Evolutionary conservation across 1,139 yeast species (phyloP).

Genomic region (Pneumocystis murina): DNA sequence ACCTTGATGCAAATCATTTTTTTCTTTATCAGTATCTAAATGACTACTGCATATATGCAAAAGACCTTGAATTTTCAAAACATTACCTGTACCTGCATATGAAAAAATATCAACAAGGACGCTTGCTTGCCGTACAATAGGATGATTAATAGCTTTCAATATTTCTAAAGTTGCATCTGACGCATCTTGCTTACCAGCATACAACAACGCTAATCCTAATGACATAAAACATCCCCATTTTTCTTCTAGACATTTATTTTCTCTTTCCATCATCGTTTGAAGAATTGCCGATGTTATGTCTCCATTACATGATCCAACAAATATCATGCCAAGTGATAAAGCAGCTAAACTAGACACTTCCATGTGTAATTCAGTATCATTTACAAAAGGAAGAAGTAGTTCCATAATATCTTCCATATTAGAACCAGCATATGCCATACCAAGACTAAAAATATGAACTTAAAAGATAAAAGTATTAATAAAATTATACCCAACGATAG

Average conservation of each 20-base stretch:
- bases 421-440: conserved; percentile 91
- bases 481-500: conserved; percentile 42
- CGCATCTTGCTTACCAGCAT: conserved; percentile 79
- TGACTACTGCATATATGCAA: conserved; percentile 56
- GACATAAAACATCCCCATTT: conserved; percentile 86
- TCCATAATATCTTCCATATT: conserved; percentile 71
- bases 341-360: conserved; percentile 81
- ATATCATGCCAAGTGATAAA: conserved; percentile 81
- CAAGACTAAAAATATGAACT: conserved; percentile 35
- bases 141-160: conserved; percentile 88
- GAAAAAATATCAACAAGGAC: conserved; percentile 88
- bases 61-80: conserved; percentile 79
- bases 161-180: conserved; percentile 93
- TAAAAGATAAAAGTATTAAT: not conserved
- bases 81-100: conserved; percentile 96
- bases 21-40: conserved; percentile 31
- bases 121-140: conserved; percentile 76
- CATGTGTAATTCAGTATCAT: conserved; percentile 60
- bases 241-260: conserved; percentile 56
- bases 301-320: conserved; percentile 92
- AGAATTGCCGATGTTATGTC: conserved; percentile 81
- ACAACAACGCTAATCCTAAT: conserved; percentile 78
- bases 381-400: conserved; percentile 66
- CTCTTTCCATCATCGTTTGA: conserved; percentile 80
- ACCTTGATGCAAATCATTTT: conserved; percentile 39